Percentiles rank a stretch among this genome's conserved stretches.
These are phyloP conservation scores for Ziziphus jujuba DNA, from an alignment of 306 rosid species.

Conservation along the genomic window DNA sequence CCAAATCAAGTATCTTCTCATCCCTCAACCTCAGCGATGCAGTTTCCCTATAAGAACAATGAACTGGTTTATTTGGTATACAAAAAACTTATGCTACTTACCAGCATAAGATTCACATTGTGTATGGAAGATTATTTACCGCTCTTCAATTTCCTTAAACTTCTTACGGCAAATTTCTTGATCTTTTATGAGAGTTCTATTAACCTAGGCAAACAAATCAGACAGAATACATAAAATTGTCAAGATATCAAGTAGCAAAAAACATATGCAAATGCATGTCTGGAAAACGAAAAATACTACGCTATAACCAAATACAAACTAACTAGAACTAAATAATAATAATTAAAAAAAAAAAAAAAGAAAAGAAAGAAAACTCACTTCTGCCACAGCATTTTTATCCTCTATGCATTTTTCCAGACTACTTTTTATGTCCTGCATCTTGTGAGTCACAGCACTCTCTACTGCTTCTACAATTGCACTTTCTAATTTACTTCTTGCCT, in stretches of 20 bases:
- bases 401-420: constrained; percentile 58
- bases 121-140: constrained; percentile 41
- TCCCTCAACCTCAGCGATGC: constrained; percentile 41
- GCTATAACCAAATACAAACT: background rate
- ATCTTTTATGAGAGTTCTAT: constrained; percentile 68
- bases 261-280: background rate
- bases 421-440: constrained; percentile 66
- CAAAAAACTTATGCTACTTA: background rate
- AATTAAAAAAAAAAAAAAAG: no score
- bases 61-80: constrained; percentile 4
- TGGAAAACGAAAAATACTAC: background rate
- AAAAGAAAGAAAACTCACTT: constrained; percentile 42
- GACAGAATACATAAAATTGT: background rate
- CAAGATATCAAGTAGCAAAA: background rate
- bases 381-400: constrained; percentile 61
- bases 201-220: constrained; percentile 44
- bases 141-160: constrained; percentile 70
- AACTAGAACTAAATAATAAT: background rate
- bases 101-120: background rate
- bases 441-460: constrained; percentile 64
- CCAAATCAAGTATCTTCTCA: constrained; percentile 66
- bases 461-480: constrained; percentile 66
- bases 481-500: constrained; percentile 68
- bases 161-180: constrained; percentile 62
- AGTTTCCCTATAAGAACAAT: constrained; percentile 62